These are phyloP conservation scores for Candida piceae DNA, from an alignment of 805 yeast genomes.

Conservation along the genomic window DNA sequence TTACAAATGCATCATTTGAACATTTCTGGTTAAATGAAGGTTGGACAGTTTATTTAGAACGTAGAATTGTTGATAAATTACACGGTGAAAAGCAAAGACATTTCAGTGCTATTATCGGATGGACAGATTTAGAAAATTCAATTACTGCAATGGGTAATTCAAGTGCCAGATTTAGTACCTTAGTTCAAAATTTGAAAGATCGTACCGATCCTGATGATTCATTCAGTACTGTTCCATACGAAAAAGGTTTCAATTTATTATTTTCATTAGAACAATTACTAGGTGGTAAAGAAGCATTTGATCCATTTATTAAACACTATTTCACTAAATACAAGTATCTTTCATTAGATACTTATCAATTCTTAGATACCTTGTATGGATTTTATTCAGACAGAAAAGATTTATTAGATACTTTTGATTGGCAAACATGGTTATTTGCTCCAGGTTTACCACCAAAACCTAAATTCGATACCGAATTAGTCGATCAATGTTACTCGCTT, in stretches of 20 bases:
- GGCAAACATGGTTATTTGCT: constrained; percentile 77
- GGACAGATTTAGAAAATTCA: constrained; percentile 72
- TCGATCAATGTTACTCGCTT: constrained; percentile 61
- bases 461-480: constrained; percentile 70
- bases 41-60: constrained; percentile 89
- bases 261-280: constrained; percentile 66
- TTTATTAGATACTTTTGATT: constrained; percentile 66
- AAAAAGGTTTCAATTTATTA: constrained; percentile 79
- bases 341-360: constrained; percentile 79
- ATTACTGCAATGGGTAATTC: constrained; percentile 58
- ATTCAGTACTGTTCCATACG: constrained; percentile 84
- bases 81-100: constrained; percentile 78
- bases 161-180: constrained; percentile 48
- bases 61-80: constrained; percentile 72
- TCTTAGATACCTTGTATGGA: constrained; percentile 68
- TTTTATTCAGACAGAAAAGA: constrained; percentile 42
- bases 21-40: constrained; percentile 96
- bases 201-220: constrained; percentile 84
- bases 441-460: constrained; percentile 92
- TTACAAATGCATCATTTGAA: constrained; percentile 87
- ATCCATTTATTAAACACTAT: constrained; percentile 75
- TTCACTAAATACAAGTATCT: constrained; percentile 62
- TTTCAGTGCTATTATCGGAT: constrained; percentile 80
- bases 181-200: constrained; percentile 68
- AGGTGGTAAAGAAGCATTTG: constrained; percentile 72